Evolutionary conservation across 345 rosid genomes (phyloP).

Genomic region (Brassica carinata): DNA sequence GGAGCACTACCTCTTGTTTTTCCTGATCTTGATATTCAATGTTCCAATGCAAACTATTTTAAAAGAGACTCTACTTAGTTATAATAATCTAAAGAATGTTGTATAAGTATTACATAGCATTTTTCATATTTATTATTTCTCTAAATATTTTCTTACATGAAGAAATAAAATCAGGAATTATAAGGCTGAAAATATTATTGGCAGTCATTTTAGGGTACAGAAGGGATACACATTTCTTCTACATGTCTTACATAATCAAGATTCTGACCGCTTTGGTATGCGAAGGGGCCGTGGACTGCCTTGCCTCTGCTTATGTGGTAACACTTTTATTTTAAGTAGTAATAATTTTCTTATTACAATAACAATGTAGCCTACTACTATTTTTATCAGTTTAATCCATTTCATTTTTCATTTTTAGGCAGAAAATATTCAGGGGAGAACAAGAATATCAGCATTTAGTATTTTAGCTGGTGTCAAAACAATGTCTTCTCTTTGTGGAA

Average conservation of each 20-base stretch:
- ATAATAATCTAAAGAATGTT: neutral
- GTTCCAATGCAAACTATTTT: neutral
- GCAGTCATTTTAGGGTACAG: slow-evolving; percentile 80
- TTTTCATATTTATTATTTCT: neutral
- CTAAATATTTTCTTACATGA: neutral
- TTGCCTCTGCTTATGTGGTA: slow-evolving; percentile 91
- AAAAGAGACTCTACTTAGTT: neutral
- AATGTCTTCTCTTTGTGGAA: slow-evolving; percentile 57
- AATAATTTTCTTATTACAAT: neutral
- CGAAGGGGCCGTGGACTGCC: slow-evolving; percentile 64
- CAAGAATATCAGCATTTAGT: slow-evolving; percentile 70
- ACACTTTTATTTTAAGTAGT: neutral
- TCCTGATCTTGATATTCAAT: neutral
- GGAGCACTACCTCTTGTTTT: neutral
- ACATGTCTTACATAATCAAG: slow-evolving; percentile 58
- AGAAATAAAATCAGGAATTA: neutral
- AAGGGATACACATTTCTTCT: slow-evolving; percentile 65
- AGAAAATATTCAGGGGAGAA: slow-evolving; percentile 50
- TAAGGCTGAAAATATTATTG: neutral
- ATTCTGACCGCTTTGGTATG: slow-evolving; percentile 68
- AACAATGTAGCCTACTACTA: neutral
- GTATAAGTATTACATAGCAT: neutral
- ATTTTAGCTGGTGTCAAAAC: slow-evolving; percentile 59
- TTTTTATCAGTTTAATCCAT: neutral
- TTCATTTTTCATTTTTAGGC: slow-evolving; percentile 51